Evolutionary conservation across 1,284 basidiomycete species (phyloP), one percentile per base, ranked within the genome.

Genomic region (Xerocomus amazonicus): DNA sequence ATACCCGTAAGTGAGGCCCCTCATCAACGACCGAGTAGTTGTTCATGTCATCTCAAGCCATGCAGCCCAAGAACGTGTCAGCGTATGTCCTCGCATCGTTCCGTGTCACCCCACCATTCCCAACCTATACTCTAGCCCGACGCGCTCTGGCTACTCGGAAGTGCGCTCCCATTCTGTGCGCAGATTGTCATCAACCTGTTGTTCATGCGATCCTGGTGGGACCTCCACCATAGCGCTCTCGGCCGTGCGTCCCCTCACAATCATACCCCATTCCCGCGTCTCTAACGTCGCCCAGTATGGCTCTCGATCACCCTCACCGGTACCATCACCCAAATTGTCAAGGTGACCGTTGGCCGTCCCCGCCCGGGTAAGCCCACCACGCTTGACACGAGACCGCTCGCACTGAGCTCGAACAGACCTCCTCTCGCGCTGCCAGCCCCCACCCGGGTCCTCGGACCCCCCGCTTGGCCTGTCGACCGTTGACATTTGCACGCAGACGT

Each of bases 291-390:
- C n/a, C 37, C 45, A 81, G 80, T 84, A 42, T 61, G 80, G 9
- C 67, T 86, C 23, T 74, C 78, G 4, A 71, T 82, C 43, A 71
- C 79, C 4, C 66, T 88, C 48, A 76, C 86, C 0, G 78, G 80
- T 1, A 72, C 77, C 14, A 71, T 87, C 27, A 90, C 88, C 0
- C 80, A 87, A 52, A 62, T 84, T 37, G 66, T 81, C 60, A 90
- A 90, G 67, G 67, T 80, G 17, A 67, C 73, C 4, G 88, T 88
- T 14, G 88, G 88, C 13, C 73, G 88, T 28, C 86, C 88, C 0
- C 72, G 89, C 35, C 83, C 77, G 33, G 78, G 77, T 78, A 53
- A 37, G 65, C 50, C 7, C 13, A 5, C 16, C 33, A 6, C 29
- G 6, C 14, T 29, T 31, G 13, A 9, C 12, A 39, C 23, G 14